Conservation (phyloP, 2,329 filamentous ascomycete species). For the Parascedosporium putredinis region DNA sequence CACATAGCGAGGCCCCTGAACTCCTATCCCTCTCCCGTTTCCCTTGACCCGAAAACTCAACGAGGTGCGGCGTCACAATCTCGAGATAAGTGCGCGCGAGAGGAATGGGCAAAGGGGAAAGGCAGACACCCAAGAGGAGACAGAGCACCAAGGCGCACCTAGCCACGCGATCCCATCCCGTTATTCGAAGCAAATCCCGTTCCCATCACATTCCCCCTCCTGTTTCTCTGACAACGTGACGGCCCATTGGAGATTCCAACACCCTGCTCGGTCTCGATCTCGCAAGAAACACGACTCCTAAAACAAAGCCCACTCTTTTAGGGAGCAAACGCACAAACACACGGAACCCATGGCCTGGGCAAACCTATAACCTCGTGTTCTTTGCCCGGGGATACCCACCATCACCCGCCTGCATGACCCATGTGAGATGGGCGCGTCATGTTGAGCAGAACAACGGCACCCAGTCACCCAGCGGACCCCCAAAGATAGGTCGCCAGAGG, state of each 20-base stretch:
- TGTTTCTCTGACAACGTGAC: background rate
- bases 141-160: too few relatives aligned
- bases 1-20: background rate
- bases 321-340: background rate
- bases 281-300: background rate
- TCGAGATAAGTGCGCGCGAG: background rate
- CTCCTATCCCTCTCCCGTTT: background rate
- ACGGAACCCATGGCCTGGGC: background rate
- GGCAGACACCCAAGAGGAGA: background rate
- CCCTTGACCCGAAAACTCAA: background rate
- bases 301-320: background rate
- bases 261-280: background rate
- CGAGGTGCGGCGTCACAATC: background rate
- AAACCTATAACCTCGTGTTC: too few relatives aligned
- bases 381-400: background rate
- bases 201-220: background rate
- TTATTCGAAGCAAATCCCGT: background rate
- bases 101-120: too few relatives aligned
- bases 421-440: background rate
- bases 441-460: background rate
- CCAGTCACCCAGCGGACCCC: too few relatives aligned
- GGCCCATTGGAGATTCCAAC: background rate
- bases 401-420: background rate
- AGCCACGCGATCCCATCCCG: background rate
- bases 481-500: too few relatives aligned